These are phyloP conservation scores for Pleurostoma richardsiae DNA, from an alignment of 2,329 filamentous ascomycete genomes.

Conservation along the genomic window DNA sequence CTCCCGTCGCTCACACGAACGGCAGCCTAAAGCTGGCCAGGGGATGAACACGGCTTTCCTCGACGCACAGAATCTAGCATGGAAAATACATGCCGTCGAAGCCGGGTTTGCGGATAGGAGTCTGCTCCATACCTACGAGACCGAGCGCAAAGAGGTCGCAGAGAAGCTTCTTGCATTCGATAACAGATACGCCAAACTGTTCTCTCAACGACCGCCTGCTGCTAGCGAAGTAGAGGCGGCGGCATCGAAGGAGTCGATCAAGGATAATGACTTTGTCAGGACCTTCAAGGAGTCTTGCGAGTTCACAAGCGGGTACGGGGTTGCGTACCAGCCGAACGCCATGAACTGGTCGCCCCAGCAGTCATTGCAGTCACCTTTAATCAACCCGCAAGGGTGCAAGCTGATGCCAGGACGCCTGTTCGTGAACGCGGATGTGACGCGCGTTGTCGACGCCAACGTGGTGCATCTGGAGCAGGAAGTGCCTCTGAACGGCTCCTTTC, in stretches of 20 bases:
- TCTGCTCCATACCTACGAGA: constrained; percentile 79
- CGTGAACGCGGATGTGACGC: constrained; percentile 74
- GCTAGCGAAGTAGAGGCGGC: constrained; percentile 69
- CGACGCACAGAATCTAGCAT: constrained; percentile 84
- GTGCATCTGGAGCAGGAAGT: constrained; percentile 89
- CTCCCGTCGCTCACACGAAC: constrained; percentile 27
- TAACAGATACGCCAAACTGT: constrained; percentile 82
- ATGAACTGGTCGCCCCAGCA: constrained; percentile 80
- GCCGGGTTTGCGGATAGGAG: constrained; percentile 71
- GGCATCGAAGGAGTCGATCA: constrained; percentile 9
- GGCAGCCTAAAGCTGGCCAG: constrained; percentile 70
- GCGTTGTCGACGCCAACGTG: constrained; percentile 82
- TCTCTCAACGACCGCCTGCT: constrained; percentile 72
- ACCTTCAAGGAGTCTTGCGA: constrained; percentile 89
- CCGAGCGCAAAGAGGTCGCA: constrained; percentile 78
- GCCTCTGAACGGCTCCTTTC: constrained; percentile 81
- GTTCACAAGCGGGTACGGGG: constrained; percentile 89
- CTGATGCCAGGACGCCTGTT: constrained; percentile 72
- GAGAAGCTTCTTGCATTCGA: constrained; percentile 84
- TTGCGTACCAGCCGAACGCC: constrained; percentile 75
- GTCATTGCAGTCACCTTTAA: constrained; percentile 63
- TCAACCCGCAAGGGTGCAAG: constrained; percentile 61
- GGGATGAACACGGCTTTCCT: constrained; percentile 78
- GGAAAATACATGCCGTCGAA: constrained; percentile 94
- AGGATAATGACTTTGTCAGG: constrained; percentile 78